These are phyloP conservation scores for Triadica sebifera DNA, from an alignment of 345 rosid species.

Conservation along the genomic window DNA sequence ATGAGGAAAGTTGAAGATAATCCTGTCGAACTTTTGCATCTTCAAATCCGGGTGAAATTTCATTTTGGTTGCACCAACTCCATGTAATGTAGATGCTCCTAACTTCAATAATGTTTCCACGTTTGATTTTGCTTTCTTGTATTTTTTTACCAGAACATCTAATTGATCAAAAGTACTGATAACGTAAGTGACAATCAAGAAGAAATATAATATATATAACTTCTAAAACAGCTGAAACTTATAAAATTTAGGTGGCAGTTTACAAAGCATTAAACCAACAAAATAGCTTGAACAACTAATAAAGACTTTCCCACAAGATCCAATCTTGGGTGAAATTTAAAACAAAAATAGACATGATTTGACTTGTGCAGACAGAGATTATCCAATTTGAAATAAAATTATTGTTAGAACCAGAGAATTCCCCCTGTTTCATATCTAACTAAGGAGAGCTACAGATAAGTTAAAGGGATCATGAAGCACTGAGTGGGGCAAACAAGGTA, in stretches of 20 bases:
- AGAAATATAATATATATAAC: too few species aligned
- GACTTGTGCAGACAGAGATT: not conserved
- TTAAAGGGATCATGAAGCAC: too few species aligned
- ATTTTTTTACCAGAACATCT: constrained; percentile 40
- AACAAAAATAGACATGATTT: not conserved
- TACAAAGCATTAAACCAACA: not conserved
- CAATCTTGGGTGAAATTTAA: not conserved
- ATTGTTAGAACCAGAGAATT: not conserved
- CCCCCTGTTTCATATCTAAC: too few species aligned
- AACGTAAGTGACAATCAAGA: not conserved
- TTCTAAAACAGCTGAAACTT: not conserved
- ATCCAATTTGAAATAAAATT: not conserved
- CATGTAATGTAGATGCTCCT: constrained; percentile 45
- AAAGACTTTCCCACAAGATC: not conserved
- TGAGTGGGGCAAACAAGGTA: too few species aligned
- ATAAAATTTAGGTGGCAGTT: not conserved
- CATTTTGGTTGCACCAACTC: constrained; percentile 57
- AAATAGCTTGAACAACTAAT: not conserved
- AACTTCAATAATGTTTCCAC: constrained; percentile 27
- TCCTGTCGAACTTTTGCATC: constrained; percentile 42
- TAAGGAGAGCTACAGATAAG: too few species aligned
- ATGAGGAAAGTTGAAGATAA: constrained; percentile 63
- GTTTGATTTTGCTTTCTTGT: constrained; percentile 46
- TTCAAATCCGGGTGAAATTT: constrained; percentile 30
- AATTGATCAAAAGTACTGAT: not conserved